Evolutionary conservation across 805 yeast species (phyloP).

Genomic region (Metschnikowia continentalis): DNA sequence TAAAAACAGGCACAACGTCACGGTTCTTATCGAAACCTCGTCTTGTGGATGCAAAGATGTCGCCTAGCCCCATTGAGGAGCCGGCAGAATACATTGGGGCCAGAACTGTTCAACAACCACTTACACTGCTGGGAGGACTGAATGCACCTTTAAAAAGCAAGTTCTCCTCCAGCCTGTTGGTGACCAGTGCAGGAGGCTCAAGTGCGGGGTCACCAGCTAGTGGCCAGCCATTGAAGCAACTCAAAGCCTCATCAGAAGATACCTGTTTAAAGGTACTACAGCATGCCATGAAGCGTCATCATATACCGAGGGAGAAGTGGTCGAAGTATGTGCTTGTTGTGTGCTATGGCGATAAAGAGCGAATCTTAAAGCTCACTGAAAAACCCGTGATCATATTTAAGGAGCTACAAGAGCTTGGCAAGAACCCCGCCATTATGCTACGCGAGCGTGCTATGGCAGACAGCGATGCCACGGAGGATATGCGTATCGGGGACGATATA

Average conservation of each 20-base stretch:
- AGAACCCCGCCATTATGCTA: conserved; percentile 88
- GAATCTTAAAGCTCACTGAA: conserved; percentile 78
- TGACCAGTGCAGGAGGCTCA: conserved; percentile 2
- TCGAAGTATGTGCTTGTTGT: conserved; percentile 83
- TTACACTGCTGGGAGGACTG: neutral
- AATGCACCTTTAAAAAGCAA: conserved; percentile 6
- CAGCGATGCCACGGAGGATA: conserved; percentile 28
- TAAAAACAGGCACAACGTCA: conserved; percentile 6
- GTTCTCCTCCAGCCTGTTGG: conserved; percentile 11
- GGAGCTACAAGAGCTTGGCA: conserved; percentile 78
- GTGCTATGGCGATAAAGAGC: conserved; percentile 86
- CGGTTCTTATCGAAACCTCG: conserved; percentile 15
- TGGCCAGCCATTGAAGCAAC: conserved; percentile 66
- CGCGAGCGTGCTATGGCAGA: conserved; percentile 59
- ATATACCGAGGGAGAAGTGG: conserved; percentile 76
- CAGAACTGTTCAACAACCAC: conserved; percentile 5
- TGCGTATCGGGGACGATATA: conserved; percentile 40
- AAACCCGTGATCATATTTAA: conserved; percentile 83
- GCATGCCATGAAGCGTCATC: conserved; percentile 83
- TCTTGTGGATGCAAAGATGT: conserved; percentile 12
- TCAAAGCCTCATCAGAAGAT: conserved; percentile 84
- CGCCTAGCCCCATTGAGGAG: conserved; percentile 9
- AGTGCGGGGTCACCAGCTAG: conserved; percentile 2
- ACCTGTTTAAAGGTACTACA: conserved; percentile 85
- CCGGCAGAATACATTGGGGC: neutral